Evolutionary conservation across 2,329 filamentous ascomycete genomes (phyloP).

Genomic region (Fusarium sp.): DNA sequence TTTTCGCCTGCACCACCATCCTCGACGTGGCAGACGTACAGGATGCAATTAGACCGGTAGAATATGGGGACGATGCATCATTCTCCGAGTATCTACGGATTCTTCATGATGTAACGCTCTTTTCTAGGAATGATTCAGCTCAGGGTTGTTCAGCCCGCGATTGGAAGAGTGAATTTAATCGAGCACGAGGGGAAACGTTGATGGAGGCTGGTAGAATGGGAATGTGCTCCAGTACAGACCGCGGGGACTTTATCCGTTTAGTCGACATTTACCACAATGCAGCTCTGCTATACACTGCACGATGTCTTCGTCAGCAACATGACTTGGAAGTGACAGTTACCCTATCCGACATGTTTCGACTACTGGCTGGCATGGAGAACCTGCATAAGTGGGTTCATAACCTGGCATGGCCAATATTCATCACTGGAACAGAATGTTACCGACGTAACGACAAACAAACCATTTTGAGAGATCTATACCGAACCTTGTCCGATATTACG

Average conservation of each 20-base stretch:
- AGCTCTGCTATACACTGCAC: background rate
- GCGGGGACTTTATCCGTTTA: background rate
- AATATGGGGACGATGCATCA: background rate
- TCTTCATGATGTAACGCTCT: background rate
- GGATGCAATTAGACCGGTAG: background rate
- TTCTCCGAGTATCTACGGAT: background rate
- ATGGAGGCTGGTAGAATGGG: background rate
- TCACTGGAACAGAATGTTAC: background rate
- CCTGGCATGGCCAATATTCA: background rate
- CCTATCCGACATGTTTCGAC: background rate
- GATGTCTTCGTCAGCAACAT: background rate
- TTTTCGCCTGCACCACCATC: background rate
- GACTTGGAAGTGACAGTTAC: background rate
- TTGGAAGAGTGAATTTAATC: background rate
- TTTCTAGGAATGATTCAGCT: background rate
- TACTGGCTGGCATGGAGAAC: background rate
- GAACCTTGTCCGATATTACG: background rate
- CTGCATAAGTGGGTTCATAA: background rate
- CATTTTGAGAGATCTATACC: background rate
- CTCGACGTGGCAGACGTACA: background rate
- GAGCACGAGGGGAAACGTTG: background rate
- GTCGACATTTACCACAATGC: background rate
- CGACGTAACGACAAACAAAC: background rate
- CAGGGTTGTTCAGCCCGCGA: background rate
- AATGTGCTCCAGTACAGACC: background rate